Conservation (phyloP, 2,329 filamentous ascomycete genomes). For the Botryosphaeria dothidea region DNA sequence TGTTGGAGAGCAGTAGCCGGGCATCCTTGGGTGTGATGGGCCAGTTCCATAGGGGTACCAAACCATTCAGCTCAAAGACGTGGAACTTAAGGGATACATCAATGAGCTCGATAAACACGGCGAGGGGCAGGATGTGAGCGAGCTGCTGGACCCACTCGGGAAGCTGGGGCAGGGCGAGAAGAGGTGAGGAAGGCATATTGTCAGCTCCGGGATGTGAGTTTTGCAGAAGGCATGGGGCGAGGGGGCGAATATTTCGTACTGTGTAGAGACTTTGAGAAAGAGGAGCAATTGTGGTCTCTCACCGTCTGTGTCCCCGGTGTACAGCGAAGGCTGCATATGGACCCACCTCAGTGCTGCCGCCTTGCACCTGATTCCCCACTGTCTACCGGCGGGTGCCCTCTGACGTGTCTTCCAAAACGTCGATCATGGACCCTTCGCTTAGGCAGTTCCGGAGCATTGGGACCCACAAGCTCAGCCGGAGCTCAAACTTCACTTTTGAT, state of each 20-base stretch:
- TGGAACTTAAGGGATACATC: conserved; percentile 1
- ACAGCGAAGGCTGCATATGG: conserved; percentile 9
- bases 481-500: no score
- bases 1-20: background rate
- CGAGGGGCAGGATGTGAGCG: conserved; percentile 7
- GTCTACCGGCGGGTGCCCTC: background rate
- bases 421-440: conserved; percentile 15
- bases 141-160: conserved; percentile 12
- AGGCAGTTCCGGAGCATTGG: background rate
- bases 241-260: background rate
- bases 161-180: background rate
- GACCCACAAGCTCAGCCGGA: background rate
- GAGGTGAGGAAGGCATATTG: background rate
- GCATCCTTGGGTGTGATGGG: conserved; percentile 9
- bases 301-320: background rate
- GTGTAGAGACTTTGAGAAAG: background rate
- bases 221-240: background rate
- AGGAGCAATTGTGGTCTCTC: background rate
- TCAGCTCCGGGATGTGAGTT: background rate
- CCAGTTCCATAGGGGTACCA: conserved; percentile 10
- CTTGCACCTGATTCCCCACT: background rate
- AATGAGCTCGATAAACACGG: conserved; percentile 1
- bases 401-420: conserved; percentile 7
- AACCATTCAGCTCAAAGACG: conserved; percentile 7
- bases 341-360: background rate